Evolutionary conservation across 1,284 basidiomycete genomes (phyloP).

Genomic region (Stereum hirsutum): DNA sequence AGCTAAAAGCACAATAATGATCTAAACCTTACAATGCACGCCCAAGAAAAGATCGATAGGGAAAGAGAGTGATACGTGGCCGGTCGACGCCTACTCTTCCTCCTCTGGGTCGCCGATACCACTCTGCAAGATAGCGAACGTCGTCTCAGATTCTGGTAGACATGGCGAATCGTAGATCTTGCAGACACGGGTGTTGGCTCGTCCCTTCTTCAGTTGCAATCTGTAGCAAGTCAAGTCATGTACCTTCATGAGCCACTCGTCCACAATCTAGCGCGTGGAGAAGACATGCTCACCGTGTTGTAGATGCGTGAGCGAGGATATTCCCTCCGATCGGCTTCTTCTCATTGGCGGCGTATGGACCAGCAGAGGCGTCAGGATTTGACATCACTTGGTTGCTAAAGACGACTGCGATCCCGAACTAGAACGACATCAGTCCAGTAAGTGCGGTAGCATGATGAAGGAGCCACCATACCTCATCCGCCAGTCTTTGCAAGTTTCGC

Average conservation of each 20-base stretch:
- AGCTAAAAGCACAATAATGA: too few relatives aligned
- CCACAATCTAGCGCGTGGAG: too few relatives aligned
- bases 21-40: too few relatives aligned
- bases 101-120: conserved; percentile 93
- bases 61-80: too few relatives aligned
- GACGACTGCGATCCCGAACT: conserved; percentile 98
- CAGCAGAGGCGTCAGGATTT: conserved; percentile 89
- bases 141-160: conserved; percentile 93
- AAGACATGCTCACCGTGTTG: conserved; percentile 57
- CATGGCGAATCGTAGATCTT: conserved; percentile 99
- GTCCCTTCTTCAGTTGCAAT: conserved; percentile 87
- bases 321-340: conserved; percentile 98
- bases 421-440: conserved; percentile 12
- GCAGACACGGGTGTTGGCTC: conserved; percentile 89
- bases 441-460: conserved; percentile 1
- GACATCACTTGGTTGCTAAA: conserved; percentile 99
- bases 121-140: conserved; percentile 86
- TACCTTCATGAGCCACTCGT: background rate
- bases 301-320: conserved; percentile 94
- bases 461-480: conserved; percentile 72
- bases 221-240: conserved; percentile 25
- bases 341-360: conserved; percentile 82
- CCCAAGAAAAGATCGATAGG: too few relatives aligned
- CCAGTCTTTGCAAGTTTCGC: conserved; percentile 85
- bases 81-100: conserved; percentile 45